Conservation (phyloP, 768 basidiomycete species). For the Panaeolus cyanescens region DNA sequence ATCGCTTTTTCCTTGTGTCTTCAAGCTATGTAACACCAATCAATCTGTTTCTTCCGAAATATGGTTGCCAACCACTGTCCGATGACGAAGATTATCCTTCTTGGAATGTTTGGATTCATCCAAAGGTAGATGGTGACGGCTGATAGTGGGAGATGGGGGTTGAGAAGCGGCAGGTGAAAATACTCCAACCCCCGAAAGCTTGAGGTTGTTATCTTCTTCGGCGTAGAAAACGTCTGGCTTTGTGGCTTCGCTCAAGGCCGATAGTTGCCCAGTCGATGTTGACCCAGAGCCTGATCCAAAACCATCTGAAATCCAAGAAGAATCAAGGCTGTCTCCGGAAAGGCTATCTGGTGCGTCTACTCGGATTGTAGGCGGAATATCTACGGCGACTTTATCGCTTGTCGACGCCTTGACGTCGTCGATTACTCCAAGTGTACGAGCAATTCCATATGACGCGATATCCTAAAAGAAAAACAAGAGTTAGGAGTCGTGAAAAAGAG, state of each 20-base stretch:
- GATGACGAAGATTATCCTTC: constrained; percentile 22
- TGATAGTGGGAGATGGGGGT: constrained; percentile 65
- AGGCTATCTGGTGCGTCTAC: background rate
- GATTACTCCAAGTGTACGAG: constrained; percentile 77
- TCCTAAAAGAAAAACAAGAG: constrained; percentile 41
- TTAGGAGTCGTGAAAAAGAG: background rate
- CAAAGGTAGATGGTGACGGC: constrained; percentile 32
- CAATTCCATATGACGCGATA: constrained; percentile 79
- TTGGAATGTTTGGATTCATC: constrained; percentile 11
- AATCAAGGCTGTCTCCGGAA: background rate
- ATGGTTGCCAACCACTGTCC: constrained; percentile 5
- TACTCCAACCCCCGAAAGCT: constrained; percentile 69
- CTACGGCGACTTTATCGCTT: constrained; percentile 49
- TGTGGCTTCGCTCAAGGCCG: constrained; percentile 12
- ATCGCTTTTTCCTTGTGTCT: background rate
- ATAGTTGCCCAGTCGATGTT: background rate
- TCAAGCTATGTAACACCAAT: background rate
- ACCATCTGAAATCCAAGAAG: background rate
- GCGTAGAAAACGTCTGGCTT: constrained; percentile 52
- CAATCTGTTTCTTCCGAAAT: background rate
- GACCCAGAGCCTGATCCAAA: background rate
- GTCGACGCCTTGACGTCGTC: constrained; percentile 77
- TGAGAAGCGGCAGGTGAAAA: constrained; percentile 72
- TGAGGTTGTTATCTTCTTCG: constrained; percentile 45
- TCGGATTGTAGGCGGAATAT: constrained; percentile 14